Conservation (phyloP, 805 yeast genomes). For the Aciculoconidium aculeatum region DNA sequence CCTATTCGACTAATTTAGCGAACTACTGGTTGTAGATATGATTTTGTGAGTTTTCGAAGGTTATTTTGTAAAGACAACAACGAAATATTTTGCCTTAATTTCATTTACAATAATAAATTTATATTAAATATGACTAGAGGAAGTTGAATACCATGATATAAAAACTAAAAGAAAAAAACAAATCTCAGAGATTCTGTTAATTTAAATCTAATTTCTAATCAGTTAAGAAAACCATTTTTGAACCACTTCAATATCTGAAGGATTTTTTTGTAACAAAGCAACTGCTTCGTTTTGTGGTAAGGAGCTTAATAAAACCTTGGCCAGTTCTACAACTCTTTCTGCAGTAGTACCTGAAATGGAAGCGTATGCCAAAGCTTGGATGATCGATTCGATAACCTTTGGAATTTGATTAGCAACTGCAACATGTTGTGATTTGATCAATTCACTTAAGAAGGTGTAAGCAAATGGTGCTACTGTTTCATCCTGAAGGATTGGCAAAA, state of each 20-base stretch:
- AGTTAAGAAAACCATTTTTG: constrained; percentile 48
- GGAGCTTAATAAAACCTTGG: constrained; percentile 57
- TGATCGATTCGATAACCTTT: constrained; percentile 58
- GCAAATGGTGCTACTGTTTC: constrained; percentile 84
- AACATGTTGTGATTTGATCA: constrained; percentile 29
- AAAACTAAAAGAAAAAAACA: too few species aligned
- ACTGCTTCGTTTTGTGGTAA: constrained; percentile 69
- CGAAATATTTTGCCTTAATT: too few species aligned
- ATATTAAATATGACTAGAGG: too few species aligned
- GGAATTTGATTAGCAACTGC: constrained; percentile 51
- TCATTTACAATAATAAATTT: too few species aligned
- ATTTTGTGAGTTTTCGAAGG: too few species aligned
- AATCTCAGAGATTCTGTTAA: too few species aligned
- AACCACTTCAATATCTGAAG: constrained; percentile 54
- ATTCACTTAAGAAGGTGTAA: constrained; percentile 61
- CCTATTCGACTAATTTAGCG: too few species aligned
- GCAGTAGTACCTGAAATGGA: constrained; percentile 71
- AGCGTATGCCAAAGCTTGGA: constrained; percentile 67
- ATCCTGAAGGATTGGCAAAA: constrained; percentile 79
- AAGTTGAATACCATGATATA: too few species aligned
- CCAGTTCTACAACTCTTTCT: constrained; percentile 52
- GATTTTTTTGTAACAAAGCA: constrained; percentile 55
- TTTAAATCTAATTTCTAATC: too few species aligned
- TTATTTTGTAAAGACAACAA: too few species aligned
- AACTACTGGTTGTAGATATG: too few species aligned